Base-by-base conservation (phyloP, 306 rosid species). In the Prunus mume region DNA sequence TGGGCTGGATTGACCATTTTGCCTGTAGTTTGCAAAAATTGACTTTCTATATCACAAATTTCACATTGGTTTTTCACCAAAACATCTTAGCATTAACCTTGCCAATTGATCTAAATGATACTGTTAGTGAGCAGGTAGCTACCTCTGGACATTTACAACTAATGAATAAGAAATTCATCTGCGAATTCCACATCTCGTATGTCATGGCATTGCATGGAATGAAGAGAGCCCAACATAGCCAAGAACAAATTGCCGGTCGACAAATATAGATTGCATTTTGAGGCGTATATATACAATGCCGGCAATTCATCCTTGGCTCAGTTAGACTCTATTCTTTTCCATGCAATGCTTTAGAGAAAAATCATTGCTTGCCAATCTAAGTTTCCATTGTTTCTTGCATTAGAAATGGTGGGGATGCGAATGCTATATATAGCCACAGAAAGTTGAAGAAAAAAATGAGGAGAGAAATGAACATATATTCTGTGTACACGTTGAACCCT, bases 261-360 rank as follows among this genome's bases (percentile, higher is more conserved):
- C 22, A 17, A 15, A 15, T 1, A 2, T 38, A 18, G 22, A 18
- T 52, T 15, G n/a, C 58, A 52, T 15, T 17, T 22, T 28, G 27
- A 18, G 27, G 61, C 6, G 43, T 38, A 7, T 34, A 38, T 38
- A 38, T 38, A 34, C 9, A 12, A 68, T 4, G 68, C 76, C 84
- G 87, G 82, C 91, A 82, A 87, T 83, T 85, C 91, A 87, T 87
- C 80, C 88, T 85, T 87, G 87, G 87, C 91, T 85, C 69, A 73
- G 82, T 75, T 51, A 51, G 18, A 46, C 88, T 72, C 76, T 32
- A 68, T 68, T 81, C 69, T 64, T 25, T 71, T 56, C 51, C 86
- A 22, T 51, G 88, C 46, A 68, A 82, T 45, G 69, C 69, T 15
- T 32, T n/a, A 3, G 49, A 3, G 49, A 38, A 34, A 55, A 56